Percentiles rank a stretch among this genome's conserved stretches.
These are phyloP conservation scores for Leishmania tropica DNA, from an alignment of 208 protist genomes.

Conservation along the genomic window DNA sequence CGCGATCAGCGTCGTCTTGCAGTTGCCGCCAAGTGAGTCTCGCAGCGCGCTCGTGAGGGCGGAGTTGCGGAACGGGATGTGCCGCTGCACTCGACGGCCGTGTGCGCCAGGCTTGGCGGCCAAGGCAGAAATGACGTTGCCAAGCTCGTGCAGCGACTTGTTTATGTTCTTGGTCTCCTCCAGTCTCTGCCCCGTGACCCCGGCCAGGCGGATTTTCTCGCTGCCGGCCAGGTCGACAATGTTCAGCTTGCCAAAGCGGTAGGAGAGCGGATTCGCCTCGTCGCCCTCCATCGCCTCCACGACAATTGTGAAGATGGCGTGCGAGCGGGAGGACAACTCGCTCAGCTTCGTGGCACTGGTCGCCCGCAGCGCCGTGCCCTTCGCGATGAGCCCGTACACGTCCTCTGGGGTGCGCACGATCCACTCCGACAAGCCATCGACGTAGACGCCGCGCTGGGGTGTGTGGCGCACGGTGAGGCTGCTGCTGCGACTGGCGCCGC, in stretches of 20 bases:
- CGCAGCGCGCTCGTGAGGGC: conserved; percentile 96
- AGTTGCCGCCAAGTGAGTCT: conserved; percentile 95
- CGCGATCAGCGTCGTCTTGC: conserved; percentile 92
- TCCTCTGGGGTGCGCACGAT: conserved; percentile 88
- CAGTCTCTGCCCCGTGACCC: conserved; percentile 77
- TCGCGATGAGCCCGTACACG: conserved; percentile 91
- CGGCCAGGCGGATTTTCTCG: conserved; percentile 86
- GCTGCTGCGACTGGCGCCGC: conserved; percentile 12
- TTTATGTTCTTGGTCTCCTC: conserved; percentile 94
- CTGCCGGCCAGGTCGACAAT: conserved; percentile 95
- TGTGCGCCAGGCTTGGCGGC: conserved; percentile 64
- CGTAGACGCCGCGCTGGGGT: conserved; percentile 88
- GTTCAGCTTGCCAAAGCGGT: conserved; percentile 76
- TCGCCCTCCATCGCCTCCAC: conserved; percentile 64
- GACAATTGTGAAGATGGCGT: conserved; percentile 94
- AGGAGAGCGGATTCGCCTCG: conserved; percentile 43
- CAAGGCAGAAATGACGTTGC: conserved; percentile 90
- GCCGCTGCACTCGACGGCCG: conserved; percentile 51
- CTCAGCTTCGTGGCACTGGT: conserved; percentile 92
- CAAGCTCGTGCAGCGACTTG: conserved; percentile 87
- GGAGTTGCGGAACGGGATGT: conserved; percentile 96
- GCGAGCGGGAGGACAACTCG: conserved; percentile 93
- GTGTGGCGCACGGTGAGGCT: conserved; percentile 65
- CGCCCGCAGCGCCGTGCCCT: conserved; percentile 61
- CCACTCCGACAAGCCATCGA: conserved; percentile 92